These are phyloP conservation scores for Phlegmacium glaucopus DNA, from an alignment of 768 basidiomycete genomes.

Conservation along the genomic window DNA sequence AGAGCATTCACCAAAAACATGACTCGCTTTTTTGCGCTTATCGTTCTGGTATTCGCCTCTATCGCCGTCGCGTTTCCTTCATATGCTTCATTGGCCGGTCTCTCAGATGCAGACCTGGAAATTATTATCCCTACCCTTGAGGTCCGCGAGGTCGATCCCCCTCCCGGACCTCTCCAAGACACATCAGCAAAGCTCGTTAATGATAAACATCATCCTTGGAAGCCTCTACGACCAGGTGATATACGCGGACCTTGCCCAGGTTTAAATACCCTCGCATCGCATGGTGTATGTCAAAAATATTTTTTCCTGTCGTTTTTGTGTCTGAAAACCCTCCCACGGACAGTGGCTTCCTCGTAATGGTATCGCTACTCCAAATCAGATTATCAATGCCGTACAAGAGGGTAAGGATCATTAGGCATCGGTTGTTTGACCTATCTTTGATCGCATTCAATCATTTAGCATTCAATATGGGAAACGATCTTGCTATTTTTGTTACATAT, in stretches of 20 bases:
- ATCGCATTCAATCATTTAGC: conserved; percentile 2
- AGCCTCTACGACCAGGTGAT: conserved; percentile 7
- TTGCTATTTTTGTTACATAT: conserved; percentile 15
- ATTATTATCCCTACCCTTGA: too few species aligned
- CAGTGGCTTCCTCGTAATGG: background rate
- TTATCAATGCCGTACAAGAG: background rate
- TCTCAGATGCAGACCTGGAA: too few species aligned
- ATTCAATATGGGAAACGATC: conserved; percentile 13
- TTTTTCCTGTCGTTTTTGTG: background rate
- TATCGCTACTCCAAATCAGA: background rate
- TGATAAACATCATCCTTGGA: conserved; percentile 16
- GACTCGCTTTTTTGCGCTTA: too few species aligned
- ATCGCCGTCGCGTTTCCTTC: too few species aligned
- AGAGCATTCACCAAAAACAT: too few species aligned
- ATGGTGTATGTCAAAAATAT: conserved; percentile 7
- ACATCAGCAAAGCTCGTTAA: conserved; percentile 17
- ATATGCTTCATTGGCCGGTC: too few species aligned
- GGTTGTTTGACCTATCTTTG: background rate
- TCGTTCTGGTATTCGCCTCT: too few species aligned
- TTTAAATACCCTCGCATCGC: conserved; percentile 15
- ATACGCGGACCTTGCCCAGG: conserved; percentile 17
- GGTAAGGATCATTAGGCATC: background rate
- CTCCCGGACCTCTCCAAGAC: conserved; percentile 12
- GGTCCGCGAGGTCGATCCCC: too few species aligned
- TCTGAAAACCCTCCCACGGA: background rate